Evolutionary conservation across 1,139 yeast species (phyloP), one percentile per base, ranked within the genome.

Genomic region (Meyerozyma sp.): DNA sequence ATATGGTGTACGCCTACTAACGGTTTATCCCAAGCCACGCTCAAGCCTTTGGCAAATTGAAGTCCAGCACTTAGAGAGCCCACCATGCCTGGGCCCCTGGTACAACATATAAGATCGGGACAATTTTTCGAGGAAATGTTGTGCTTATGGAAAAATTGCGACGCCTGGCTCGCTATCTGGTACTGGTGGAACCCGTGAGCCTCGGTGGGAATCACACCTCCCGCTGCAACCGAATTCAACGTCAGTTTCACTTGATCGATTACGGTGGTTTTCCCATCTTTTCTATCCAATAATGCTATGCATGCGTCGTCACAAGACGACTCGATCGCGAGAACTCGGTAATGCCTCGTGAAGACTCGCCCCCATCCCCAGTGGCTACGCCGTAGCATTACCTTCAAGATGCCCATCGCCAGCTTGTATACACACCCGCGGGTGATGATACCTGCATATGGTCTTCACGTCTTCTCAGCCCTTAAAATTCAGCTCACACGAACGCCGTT

Each of bases 11-110:
- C 96, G 0, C 98, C 98, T 1, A 93, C 68, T 23, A 89, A 57
- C 0, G 97, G 97, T 3, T 71, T 75, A 23, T 75, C 63, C 84
- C 90, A 84, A 0, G 90, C 97, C 0, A 85, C 68, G 0, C 91
- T 69, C 14, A 93, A 66, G 0, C 98, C 98, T 54, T 89, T 86
- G 0, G 95, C 96, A 36, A 89, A 65, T 55, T 86, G 94, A 36
- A 87, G 70, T 2, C 97, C 94, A 0, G 89, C 85, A 13, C 89
- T 77, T 18, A 93, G 67, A 0, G 95, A 84, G 0, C 97, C 97
- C 13, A 83, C 77, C 97, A 94, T 90, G 0, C 99, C 99, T 0
- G 99, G 99, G 0, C 99, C 99, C 52, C 95, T 68, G 0, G 99
- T 93, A 8, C 85, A 96, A 59, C 96, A 86, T 2, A 93, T 75